Evolutionary conservation across 176 grass and related monocot genomes (phyloP).

Genomic region (Ampelocalamus luodianensis): DNA sequence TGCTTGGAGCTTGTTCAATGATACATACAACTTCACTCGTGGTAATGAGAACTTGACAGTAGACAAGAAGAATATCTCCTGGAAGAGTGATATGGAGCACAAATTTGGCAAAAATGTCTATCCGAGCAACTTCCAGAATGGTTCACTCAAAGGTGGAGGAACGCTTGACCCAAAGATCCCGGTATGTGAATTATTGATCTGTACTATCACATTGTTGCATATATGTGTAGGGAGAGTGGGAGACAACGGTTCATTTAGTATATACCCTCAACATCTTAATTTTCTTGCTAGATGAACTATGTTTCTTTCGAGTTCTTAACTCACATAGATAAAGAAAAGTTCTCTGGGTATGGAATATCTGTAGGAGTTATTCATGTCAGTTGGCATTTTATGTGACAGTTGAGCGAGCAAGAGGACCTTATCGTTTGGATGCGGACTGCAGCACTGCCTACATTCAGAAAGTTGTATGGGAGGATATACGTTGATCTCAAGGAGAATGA

Average conservation of each 20-base stretch:
- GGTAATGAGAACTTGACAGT: slow-evolving; percentile 64
- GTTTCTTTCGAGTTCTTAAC: slow-evolving; percentile 33
- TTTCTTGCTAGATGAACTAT: slow-evolving; percentile 13
- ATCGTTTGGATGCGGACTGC: slow-evolving; percentile 95
- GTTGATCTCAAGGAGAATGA: slow-evolving; percentile 79
- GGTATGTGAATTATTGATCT: slow-evolving; percentile 53
- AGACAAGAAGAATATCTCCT: slow-evolving; percentile 89
- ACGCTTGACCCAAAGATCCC: slow-evolving; percentile 49
- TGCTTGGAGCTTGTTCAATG: slow-evolving; percentile 99
- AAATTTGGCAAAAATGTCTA: slow-evolving; percentile 93
- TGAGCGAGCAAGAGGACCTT: slow-evolving; percentile 88
- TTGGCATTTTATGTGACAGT: slow-evolving; percentile 49
- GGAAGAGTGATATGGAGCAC: slow-evolving; percentile 98
- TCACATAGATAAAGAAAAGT: slow-evolving; percentile 19
- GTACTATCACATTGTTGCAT: slow-evolving; percentile 9
- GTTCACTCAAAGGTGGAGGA: slow-evolving; percentile 70
- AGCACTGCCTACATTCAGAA: slow-evolving; percentile 91
- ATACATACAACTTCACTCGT: slow-evolving; percentile 79
- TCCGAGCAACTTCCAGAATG: slow-evolving; percentile 94
- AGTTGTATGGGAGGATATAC: slow-evolving; percentile 84
- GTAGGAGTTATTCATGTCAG: slow-evolving; percentile 25
- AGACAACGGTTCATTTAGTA: slow-evolving; percentile 15
- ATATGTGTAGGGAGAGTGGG: background rate
- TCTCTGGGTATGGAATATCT: background rate
- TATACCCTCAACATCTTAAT: slow-evolving; percentile 1